A percentile compares a stretch with the other conserved stretches of the same genome.
phyloP scores from a whole-genome alignment of 805 yeast genomes.

The Myxozyma neotropica region DNA sequence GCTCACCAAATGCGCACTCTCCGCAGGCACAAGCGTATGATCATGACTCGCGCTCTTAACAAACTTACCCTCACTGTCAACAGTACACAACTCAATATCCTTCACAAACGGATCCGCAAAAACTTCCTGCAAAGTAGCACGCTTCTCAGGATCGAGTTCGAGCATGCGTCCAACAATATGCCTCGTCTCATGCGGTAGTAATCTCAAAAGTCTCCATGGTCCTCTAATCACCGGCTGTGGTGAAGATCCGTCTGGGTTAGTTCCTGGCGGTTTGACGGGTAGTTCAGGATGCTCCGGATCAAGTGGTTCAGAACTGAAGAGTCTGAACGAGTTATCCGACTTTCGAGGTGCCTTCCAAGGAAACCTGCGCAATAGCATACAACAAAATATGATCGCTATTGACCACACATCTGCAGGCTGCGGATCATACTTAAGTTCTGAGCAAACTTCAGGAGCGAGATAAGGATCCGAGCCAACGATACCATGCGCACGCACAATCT shows the following conservation, averaged over 20 bases:
- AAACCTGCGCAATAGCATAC: conserved; percentile 82
- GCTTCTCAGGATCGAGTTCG: conserved; percentile 55
- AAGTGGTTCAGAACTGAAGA: conserved; percentile 54
- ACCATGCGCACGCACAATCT: conserved; percentile 71
- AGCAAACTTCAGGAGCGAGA: conserved; percentile 86
- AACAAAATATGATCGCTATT: conserved; percentile 85
- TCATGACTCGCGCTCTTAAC: conserved; percentile 38
- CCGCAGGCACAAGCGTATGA: conserved; percentile 45
- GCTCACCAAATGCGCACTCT: conserved; percentile 42
- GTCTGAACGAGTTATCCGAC: conserved; percentile 71
- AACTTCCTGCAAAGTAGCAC: conserved; percentile 63
- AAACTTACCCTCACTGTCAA: conserved; percentile 35
- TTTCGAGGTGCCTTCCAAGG: conserved; percentile 95
- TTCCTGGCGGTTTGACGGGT: conserved; percentile 33
- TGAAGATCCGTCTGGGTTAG: conserved; percentile 35
- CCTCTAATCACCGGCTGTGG: conserved; percentile 56
- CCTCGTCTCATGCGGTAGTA: conserved; percentile 70
- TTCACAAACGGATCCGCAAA: conserved; percentile 59
- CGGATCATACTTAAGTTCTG: conserved; percentile 68
- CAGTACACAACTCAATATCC: conserved; percentile 57
- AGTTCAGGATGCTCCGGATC: conserved; percentile 30
- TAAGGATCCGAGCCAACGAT: conserved; percentile 96
- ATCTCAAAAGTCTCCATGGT: conserved; percentile 68
- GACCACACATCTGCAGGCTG: conserved; percentile 92
- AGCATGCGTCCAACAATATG: conserved; percentile 67